phyloP scores from a whole-genome alignment of 2,329 filamentous ascomycete genomes.

The Colletotrichum phormii region DNA sequence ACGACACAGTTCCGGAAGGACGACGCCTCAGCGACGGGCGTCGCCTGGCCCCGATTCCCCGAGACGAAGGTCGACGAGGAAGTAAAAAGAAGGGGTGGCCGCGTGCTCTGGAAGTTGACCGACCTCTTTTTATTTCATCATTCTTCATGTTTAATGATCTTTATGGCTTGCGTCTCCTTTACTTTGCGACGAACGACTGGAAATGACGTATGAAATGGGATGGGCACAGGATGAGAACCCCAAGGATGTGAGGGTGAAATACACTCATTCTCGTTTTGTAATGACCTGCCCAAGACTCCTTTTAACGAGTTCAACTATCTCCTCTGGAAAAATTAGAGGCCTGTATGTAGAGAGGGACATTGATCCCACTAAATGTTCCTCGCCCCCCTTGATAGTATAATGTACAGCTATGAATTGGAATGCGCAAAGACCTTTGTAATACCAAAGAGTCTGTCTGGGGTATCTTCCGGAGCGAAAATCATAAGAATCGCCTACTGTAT shows the following conservation, averaged over 20 bases:
- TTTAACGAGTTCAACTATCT: neutral
- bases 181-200: slow-evolving; percentile 1
- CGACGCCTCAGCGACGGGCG: slow-evolving; percentile 18
- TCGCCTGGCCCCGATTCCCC: slow-evolving; percentile 17
- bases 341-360: neutral
- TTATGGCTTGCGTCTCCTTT: neutral
- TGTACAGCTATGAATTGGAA: slow-evolving; percentile 23
- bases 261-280: neutral
- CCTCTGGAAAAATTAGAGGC: neutral
- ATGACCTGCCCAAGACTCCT: neutral
- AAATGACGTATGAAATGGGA: slow-evolving; percentile 14
- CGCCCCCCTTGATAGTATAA: neutral
- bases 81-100: neutral
- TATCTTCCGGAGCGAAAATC: slow-evolving; percentile 28
- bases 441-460: slow-evolving; percentile 15
- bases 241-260: neutral
- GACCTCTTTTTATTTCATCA: too few relatives aligned
- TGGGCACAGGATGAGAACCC: neutral
- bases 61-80: slow-evolving; percentile 23
- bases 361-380: neutral
- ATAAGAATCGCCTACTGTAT: neutral
- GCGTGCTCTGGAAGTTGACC: neutral
- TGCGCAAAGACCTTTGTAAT: slow-evolving; percentile 1
- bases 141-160: neutral
- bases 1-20: slow-evolving; percentile 21